phyloP scores from a whole-genome alignment of 1,139 yeast genomes.

The Lipomyces yarrowii region DNA sequence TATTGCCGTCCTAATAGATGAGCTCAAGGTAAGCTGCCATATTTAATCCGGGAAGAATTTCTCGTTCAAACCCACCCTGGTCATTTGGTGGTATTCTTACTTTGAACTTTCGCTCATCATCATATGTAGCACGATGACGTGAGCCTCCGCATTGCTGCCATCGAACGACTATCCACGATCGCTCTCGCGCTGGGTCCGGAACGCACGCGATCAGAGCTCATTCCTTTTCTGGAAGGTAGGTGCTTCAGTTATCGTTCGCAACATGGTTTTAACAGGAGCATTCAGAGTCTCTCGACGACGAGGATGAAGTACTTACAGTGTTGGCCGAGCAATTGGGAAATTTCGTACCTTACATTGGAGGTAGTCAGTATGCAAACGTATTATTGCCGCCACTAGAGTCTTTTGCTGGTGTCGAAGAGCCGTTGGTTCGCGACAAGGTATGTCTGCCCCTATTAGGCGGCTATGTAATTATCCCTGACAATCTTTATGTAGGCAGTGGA shows the following conservation, averaged over 20 bases:
- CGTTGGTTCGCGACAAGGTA: slow-evolving; percentile 85
- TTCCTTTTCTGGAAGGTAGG: slow-evolving; percentile 73
- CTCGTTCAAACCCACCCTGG: neutral
- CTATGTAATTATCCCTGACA: neutral
- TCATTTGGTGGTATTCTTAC: neutral
- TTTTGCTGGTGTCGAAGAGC: slow-evolving; percentile 93
- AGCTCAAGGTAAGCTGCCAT: slow-evolving; percentile 56
- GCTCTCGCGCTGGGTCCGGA: slow-evolving; percentile 95
- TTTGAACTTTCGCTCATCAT: neutral
- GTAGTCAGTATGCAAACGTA: slow-evolving; percentile 72
- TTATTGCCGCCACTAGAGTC: slow-evolving; percentile 85
- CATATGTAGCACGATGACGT: slow-evolving; percentile 76
- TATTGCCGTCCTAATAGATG: slow-evolving; percentile 94
- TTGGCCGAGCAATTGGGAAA: slow-evolving; percentile 88
- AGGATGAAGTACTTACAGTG: slow-evolving; percentile 95
- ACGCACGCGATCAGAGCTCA: slow-evolving; percentile 82
- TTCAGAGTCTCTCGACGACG: slow-evolving; percentile 93
- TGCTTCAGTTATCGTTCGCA: neutral
- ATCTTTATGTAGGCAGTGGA: slow-evolving; percentile 61
- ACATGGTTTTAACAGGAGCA: neutral
- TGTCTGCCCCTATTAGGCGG: neutral
- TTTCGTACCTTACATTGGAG: slow-evolving; percentile 87
- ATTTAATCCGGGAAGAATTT: neutral
- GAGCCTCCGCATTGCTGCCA: slow-evolving; percentile 88
- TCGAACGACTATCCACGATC: slow-evolving; percentile 91